These are phyloP conservation scores for Hypoxylon fragiforme DNA, from an alignment of 495 filamentous ascomycete genomes.

Conservation along the genomic window DNA sequence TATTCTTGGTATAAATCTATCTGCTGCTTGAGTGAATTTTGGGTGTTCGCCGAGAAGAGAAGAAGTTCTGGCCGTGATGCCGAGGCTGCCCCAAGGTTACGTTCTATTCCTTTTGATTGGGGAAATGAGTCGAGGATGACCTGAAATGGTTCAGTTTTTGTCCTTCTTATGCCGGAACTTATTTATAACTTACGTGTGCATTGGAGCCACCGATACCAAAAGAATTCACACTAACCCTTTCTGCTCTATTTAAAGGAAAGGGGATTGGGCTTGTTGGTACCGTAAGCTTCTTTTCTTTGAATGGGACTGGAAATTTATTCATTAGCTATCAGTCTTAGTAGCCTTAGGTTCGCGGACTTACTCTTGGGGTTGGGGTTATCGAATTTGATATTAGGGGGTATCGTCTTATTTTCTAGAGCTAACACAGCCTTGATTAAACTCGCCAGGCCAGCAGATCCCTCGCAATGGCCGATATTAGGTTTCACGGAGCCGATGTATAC, in stretches of 20 bases:
- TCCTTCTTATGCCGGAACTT: not conserved
- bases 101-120: not conserved
- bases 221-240: slow-evolving; percentile 46
- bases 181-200: slow-evolving; percentile 41
- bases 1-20: slow-evolving; percentile 19
- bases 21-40: slow-evolving; percentile 24
- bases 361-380: slow-evolving; percentile 35
- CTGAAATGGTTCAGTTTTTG: not conserved
- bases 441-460: slow-evolving; percentile 51
- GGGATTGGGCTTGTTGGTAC: slow-evolving; percentile 29
- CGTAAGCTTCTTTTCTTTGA: slow-evolving; percentile 24
- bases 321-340: slow-evolving; percentile 3
- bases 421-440: slow-evolving; percentile 55
- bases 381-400: slow-evolving; percentile 44
- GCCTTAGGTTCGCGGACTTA: slow-evolving; percentile 10
- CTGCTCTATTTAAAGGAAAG: slow-evolving; percentile 26
- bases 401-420: slow-evolving; percentile 51
- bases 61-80: slow-evolving; percentile 24
- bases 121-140: slow-evolving; percentile 44
- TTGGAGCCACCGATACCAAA: slow-evolving; percentile 58
- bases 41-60: slow-evolving; percentile 28
- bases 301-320: slow-evolving; percentile 25
- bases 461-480: slow-evolving; percentile 55
- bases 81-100: too few relatives aligned
- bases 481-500: slow-evolving; percentile 56